Base-by-base conservation (phyloP, 169 alveolate species). In the Plasmodium gaboni region DNA sequence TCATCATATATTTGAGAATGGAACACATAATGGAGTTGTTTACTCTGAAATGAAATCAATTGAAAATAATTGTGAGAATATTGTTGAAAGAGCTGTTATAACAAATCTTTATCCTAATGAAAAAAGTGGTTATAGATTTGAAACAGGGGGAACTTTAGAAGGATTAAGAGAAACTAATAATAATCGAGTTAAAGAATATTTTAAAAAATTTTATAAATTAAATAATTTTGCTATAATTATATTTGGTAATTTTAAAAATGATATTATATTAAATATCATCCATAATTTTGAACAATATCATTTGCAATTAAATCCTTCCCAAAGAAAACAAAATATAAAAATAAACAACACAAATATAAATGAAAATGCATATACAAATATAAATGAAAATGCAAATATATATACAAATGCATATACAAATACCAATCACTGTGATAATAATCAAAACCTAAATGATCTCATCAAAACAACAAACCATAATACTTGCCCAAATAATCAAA, bases 1-100 rank as follows among this genome's bases (percentile, higher is more conserved):
- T 9, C 98, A 95, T 74, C 97, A 95, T 73, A 71, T 96, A 42
- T 92, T 72, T 2, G 95, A 94, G 9, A 94, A 93, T 69, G 97
- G 96, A 19, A 46, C 93, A 1, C 94, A 92, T 87, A 74, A 96
- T 19, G 96, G 95, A 17, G 92, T 93, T 9, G 96, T 92, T 0
- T 93, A 93, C 67, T 86, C 93, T 53, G 96, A 93, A 69, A 93
- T 93, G 96, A 93, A 93, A 69, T 63, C 93, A 0, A 67, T 72
- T 15, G 96, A 93, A 69, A 83, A 93, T 67, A 64, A 64, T 28
- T 83, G 94, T 10, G 95, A 92, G 8, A 70, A 60, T 50, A 51
- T 93, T 50, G 92, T 83, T 17, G 73, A 80, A 28, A 69, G 87
- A 28, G 83, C 89, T 12, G 53, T 89, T 53, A 51, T 92, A 15